A percentile compares a stretch with the other conserved stretches of the same genome.
Conservation (phyloP, 345 rosid species). For the Corymbia maculata region DNA sequence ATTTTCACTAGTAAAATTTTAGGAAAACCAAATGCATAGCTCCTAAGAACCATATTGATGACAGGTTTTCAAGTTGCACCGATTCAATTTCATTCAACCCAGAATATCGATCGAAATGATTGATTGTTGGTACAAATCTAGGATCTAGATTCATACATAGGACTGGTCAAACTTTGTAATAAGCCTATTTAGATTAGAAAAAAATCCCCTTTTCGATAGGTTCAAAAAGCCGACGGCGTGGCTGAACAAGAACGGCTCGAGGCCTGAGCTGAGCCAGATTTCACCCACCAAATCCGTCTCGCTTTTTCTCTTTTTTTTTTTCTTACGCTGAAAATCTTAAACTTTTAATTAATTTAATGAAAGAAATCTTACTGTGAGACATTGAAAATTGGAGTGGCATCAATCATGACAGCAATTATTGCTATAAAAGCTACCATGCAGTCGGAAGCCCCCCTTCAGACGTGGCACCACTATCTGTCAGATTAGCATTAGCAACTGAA, state of each 20-base stretch:
- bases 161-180: not conserved
- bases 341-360: not conserved
- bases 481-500: not conserved
- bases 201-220: not conserved
- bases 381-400: not conserved
- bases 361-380: not conserved
- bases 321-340: not conserved
- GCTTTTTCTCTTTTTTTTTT: not conserved
- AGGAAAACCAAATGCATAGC: not conserved
- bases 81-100: not conserved
- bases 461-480: not conserved
- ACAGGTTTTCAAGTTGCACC: not conserved
- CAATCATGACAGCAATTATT: constrained; percentile 21
- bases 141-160: not conserved
- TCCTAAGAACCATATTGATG: not conserved
- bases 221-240: not conserved
- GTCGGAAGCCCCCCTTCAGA: not conserved
- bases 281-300: not conserved
- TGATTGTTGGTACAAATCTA: not conserved
- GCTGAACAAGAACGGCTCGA: not conserved
- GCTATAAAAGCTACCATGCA: constrained; percentile 20
- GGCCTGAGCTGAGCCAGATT: not conserved
- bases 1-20: not conserved
- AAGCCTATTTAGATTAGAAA: not conserved
- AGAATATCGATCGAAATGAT: not conserved